Evolutionary conservation across 805 yeast genomes (phyloP).

Genomic region (Metschnikowia amazonensis): DNA sequence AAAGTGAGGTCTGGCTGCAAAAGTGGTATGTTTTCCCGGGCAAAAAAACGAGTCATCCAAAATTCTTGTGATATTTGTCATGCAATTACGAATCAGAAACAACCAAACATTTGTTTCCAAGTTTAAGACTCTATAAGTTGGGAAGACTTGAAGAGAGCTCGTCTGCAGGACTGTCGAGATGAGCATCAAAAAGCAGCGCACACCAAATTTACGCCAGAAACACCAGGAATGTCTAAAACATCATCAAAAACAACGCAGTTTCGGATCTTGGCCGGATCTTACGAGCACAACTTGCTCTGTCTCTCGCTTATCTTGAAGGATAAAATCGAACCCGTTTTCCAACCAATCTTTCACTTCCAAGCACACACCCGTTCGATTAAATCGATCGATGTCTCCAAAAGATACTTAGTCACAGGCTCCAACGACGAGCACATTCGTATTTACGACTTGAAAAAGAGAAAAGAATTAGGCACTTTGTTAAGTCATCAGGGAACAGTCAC

Average conservation of each 20-base stretch:
- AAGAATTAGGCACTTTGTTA: constrained; percentile 85
- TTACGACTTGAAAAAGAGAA: constrained; percentile 89
- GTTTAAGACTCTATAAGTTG: neutral
- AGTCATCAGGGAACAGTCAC: constrained; percentile 90
- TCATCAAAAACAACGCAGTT: constrained; percentile 37
- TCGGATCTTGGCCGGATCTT: constrained; percentile 89
- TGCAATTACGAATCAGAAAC: too few relatives aligned
- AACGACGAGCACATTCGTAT: constrained; percentile 94
- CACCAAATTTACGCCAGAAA: neutral
- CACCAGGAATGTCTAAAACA: constrained; percentile 10
- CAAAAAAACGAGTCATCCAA: too few relatives aligned
- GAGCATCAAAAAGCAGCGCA: constrained; percentile 7
- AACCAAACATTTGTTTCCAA: neutral
- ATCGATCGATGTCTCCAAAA: constrained; percentile 73
- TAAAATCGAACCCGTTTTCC: constrained; percentile 55
- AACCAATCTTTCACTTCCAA: constrained; percentile 92
- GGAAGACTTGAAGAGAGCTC: neutral
- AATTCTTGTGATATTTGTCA: too few relatives aligned
- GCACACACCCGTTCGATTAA: constrained; percentile 90
- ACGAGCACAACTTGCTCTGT: constrained; percentile 89
- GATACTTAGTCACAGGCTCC: constrained; percentile 89
- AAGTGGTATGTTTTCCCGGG: neutral
- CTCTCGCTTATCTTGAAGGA: constrained; percentile 64
- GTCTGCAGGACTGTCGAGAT: constrained; percentile 6
- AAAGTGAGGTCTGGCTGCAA: neutral